Base-by-base conservation (phyloP, 768 basidiomycete genomes). In the Lyophyllum semitale region DNA sequence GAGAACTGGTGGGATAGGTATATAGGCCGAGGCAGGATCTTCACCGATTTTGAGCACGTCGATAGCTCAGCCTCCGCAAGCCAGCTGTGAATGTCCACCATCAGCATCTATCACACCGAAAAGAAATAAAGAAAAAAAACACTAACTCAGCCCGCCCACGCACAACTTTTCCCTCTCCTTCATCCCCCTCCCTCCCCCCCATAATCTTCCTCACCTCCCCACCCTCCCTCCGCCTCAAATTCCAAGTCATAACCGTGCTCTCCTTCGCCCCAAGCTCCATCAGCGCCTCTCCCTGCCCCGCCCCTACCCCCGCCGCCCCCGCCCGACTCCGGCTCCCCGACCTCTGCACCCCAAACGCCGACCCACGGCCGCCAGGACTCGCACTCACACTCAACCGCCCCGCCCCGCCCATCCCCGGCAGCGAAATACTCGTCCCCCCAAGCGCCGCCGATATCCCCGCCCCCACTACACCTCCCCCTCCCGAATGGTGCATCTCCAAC, bases 1-100 rank as follows among this genome's bases (percentile, higher is more conserved):
- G 85, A 77, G 66, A 96, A 92, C 57, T 95, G 92, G 60, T 93
- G 90, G 0, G 86, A 84, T 17, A 92, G 84, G 69, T 96, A 96
- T 27, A 97, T 78, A 0, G 90, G 78, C 0, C 85, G 80, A 6
- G 93, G 89, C 0, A 91, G 78, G 32, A 91, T 74, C 1, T 70
- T 74, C 0, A 78, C 73, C 1, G 85, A 83, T 4, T 71, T 75
- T 1, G 88, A 84, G 65, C 69, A 84, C 0, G 91, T 93, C 46
- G 89, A 88, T 4, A 96, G 80, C 66, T 97, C 95, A 0, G 91
- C 93, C 40, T 87, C 84, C 0, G 92, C 80, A 4, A 95, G 79
- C 71, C 81, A 87, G 59, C 88, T 91, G 13, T 17, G 7, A 7
- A 18, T 1, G 54, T 3, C 45, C 42, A 25, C 35, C 17, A 29